These are phyloP conservation scores for Ailanthus altissimus DNA, from an alignment of 345 rosid species.

Conservation along the genomic window DNA sequence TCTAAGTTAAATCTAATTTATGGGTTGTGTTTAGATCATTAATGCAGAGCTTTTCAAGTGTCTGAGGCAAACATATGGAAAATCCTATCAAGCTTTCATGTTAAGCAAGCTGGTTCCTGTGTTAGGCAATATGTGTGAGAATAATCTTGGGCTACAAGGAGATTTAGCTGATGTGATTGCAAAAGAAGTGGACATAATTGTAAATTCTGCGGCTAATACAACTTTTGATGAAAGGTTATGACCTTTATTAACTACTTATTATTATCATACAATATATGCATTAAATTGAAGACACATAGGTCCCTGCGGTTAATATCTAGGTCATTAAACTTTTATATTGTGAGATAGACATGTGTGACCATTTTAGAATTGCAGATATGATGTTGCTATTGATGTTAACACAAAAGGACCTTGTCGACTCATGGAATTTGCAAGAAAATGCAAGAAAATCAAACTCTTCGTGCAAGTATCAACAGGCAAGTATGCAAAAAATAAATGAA, in stretches of 20 bases:
- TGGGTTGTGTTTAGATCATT: conserved; percentile 52
- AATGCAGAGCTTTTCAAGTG: conserved; percentile 77
- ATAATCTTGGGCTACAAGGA: conserved; percentile 66
- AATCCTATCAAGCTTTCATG: conserved; percentile 76
- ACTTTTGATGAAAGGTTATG: conserved; percentile 70
- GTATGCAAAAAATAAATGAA: neutral
- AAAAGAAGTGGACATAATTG: conserved; percentile 54
- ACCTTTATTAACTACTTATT: neutral
- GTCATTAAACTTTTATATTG: too few relatives aligned
- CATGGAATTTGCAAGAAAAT: conserved; percentile 40
- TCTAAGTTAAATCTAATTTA: conserved; percentile 18
- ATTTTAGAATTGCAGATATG: conserved; percentile 37
- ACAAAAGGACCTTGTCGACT: conserved; percentile 38
- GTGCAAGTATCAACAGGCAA: conserved; percentile 48
- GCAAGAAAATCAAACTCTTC: conserved; percentile 36
- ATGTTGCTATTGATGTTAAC: conserved; percentile 39
- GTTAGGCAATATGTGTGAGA: conserved; percentile 66
- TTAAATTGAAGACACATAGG: neutral
- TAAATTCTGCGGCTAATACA: conserved; percentile 68
- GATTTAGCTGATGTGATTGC: conserved; percentile 57
- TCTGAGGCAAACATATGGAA: conserved; percentile 70
- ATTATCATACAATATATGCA: neutral
- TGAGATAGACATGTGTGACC: neutral
- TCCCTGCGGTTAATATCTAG: too few relatives aligned
- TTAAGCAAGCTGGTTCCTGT: conserved; percentile 81